Percentiles rank a stretch among this genome's conserved stretches.
These are phyloP conservation scores for Mortierella alpina DNA, from an alignment of 192 early-diverging fungal species.

Conservation along the genomic window DNA sequence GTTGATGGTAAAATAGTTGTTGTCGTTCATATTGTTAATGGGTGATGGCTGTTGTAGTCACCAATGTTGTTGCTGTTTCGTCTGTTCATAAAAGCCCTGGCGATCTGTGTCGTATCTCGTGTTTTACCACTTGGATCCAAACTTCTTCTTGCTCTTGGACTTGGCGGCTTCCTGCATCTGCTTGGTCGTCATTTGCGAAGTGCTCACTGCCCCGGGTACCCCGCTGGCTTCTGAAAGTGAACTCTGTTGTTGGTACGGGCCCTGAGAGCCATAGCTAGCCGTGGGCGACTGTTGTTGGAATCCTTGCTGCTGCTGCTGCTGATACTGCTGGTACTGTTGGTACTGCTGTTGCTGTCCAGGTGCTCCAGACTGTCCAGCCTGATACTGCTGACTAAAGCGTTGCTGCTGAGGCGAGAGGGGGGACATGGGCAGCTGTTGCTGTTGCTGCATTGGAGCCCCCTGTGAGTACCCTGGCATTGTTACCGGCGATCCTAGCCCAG, in stretches of 20 bases:
- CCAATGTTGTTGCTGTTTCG: neutral
- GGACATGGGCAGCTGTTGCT: constrained; percentile 17
- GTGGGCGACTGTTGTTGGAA: constrained; percentile 10
- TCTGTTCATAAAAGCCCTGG: neutral
- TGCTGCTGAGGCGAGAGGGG: constrained; percentile 20
- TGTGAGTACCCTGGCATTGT: neutral
- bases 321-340: constrained; percentile 15
- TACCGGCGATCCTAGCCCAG: constrained; percentile 15
- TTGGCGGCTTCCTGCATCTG: constrained; percentile 42
- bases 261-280: neutral
- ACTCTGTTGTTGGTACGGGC: constrained; percentile 1
- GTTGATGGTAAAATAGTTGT: neutral
- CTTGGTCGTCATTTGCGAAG: constrained; percentile 37
- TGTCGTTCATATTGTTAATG: neutral
- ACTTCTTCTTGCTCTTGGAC: constrained; percentile 44
- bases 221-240: neutral
- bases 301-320: constrained; percentile 5
- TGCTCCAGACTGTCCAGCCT: neutral
- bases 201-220: constrained; percentile 7
- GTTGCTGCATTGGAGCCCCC: neutral
- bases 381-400: constrained; percentile 14
- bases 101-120: neutral
- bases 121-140: constrained; percentile 32
- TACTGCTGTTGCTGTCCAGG: constrained; percentile 15
- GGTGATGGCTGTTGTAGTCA: neutral